Conservation (phyloP, 179 eudicot genomes). For the Beta corolliflora region DNA sequence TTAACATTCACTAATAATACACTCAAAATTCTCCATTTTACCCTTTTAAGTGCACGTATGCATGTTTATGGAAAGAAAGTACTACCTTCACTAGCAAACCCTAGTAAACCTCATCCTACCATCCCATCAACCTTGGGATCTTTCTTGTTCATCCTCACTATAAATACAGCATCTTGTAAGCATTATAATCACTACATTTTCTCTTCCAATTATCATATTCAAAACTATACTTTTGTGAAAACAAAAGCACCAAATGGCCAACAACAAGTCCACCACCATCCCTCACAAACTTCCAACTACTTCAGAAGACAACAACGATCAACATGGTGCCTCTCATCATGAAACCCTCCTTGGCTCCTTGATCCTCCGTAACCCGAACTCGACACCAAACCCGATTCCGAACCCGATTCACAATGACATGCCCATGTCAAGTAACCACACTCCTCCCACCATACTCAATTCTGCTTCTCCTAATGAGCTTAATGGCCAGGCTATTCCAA, state of each 20-base stretch:
- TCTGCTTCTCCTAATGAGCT: neutral
- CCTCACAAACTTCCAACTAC: constrained; percentile 6
- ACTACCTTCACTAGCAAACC: neutral
- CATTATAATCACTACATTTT: neutral
- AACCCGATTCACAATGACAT: neutral
- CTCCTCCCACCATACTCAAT: too few relatives aligned
- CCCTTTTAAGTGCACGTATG: neutral
- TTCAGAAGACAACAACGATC: neutral
- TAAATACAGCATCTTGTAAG: neutral
- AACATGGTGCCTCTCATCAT: neutral
- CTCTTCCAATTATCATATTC: neutral
- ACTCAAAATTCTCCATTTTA: neutral
- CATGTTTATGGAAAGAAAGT: neutral
- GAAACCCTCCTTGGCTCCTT: neutral
- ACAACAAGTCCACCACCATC: neutral
- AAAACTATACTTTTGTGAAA: neutral
- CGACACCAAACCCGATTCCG: neutral
- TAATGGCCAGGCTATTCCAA: neutral
- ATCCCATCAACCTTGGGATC: neutral
- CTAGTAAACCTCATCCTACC: neutral
- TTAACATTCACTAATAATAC: too few relatives aligned
- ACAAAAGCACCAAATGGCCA: too few relatives aligned
- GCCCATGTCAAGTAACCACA: neutral
- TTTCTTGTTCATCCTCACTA: neutral
- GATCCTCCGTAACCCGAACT: neutral